Base-by-base conservation (phyloP, 176 grass and related monocot genomes). In the Triticum turgidum region DNA sequence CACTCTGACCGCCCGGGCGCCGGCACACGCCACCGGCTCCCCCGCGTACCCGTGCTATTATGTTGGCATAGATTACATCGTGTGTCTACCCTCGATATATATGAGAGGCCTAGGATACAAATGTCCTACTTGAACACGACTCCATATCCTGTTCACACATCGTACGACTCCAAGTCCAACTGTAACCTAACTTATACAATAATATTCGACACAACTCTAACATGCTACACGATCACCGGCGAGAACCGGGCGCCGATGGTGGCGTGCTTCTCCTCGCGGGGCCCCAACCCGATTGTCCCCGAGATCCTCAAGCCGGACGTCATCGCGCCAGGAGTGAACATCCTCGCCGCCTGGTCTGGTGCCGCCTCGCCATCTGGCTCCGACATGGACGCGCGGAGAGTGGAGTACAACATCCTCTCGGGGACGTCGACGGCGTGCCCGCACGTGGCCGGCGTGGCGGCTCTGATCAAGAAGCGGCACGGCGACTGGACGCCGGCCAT, bases 401-500 rank as follows among this genome's bases (percentile, higher is more conserved):
- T 47, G 39, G 45, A 8, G 9, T 88, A 44, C 61, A 88, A 83
- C 34, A 83, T 88, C 10, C 0, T 75, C 0, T 49, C 45, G 45
- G 45, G 45, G 45, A 49, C 45, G 45, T 49, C 45, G 45, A 49
- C 14, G 45, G 45, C 45, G 45, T 49, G 45, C 12, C 45, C 45
- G 45, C 45, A 49, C 45, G 45, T 14, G 2, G 45, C 45, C 3
- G 45, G 45, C 4, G 45, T 49, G 12, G 45, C 45, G 87, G 92
- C 92, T 24, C 33, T 91, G 54, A 76, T 94, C 59, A 76, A 45
- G 65, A 38, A 58, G 20, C 13, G 35, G 25, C 68, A 89, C 61
- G 62, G 20, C 11, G 58, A 35, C 56, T 91, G 86, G 92, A 80
- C 82, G 44, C 92, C 89, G 2, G 89, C 92, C 67, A 91, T 91